Evolutionary conservation across 192 early-diverging fungal species (phyloP), one percentile per base, ranked within the genome.

Genomic region (Coemansia sp.): DNA sequence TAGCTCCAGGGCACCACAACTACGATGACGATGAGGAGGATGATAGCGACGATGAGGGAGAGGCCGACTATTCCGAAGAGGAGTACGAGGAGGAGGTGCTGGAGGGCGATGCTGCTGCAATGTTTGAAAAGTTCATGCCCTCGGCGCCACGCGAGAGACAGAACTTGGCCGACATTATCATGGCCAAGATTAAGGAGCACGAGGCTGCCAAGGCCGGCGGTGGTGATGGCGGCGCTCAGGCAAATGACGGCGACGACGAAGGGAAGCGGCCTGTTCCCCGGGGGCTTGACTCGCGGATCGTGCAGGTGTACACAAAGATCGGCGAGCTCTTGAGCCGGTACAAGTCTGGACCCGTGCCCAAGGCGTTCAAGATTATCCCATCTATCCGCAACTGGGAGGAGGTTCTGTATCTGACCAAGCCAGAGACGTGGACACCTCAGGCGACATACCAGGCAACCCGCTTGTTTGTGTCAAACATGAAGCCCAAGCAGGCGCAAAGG

Each of bases 331-430:
- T 98, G 64, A 89, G 87, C 51, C 89, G 98, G 23, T 98, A 99
- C 89, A 93, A 93, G 66, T 95, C 94, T 17, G 96, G 96, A 29
- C 90, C 90, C 73, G 86, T 98, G 46, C 98, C 98, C 60, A 98
- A 99, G 82, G 92, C 95, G 17, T 99, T 99, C 90, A 99, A 99
- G 85, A 97, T 99, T 64, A 94, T 98, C 50, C 95, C 97, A 5
- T 91, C 93, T 5, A 86, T 99, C 45, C 84, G 87, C 42, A 93
- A 99, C 86, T 99, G 97, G 97, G 95, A 99, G 77, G 94, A 99
- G 74, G 88, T 99, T 38, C 75, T 99, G 66, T 94, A 92, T 72
- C 82, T 98, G 44, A 99, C 97, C 3, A 85, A 84, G 21, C 97
- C 97, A 0, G 90, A 92, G 34, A 85, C 88, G 39, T 99, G 97